phyloP scores from a whole-genome alignment of 140 eudicot genomes.

The Senecio squalidus region DNA sequence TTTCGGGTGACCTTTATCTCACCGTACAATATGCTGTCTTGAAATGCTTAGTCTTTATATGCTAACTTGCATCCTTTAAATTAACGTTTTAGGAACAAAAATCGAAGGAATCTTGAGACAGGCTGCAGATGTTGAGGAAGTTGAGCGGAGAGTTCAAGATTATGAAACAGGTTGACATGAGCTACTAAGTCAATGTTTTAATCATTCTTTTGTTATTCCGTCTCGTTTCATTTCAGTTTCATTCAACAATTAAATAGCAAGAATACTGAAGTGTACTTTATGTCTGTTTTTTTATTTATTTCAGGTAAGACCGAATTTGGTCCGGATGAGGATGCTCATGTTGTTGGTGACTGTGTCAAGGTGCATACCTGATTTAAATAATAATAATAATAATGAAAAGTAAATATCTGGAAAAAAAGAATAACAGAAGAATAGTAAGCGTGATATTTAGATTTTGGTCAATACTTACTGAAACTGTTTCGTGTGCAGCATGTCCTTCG shows the following conservation, averaged over 20 bases:
- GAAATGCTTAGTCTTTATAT: not conserved
- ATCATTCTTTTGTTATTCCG: not conserved
- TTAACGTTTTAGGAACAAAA: constrained; percentile 49
- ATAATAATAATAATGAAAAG: not conserved
- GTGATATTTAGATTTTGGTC: not conserved
- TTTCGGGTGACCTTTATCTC: not conserved
- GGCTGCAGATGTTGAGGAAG: constrained; percentile 96
- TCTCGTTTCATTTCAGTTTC: not conserved
- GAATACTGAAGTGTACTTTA: constrained; percentile 18
- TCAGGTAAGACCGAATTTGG: constrained; percentile 79
- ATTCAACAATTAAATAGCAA: not conserved
- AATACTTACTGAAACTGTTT: constrained; percentile 10
- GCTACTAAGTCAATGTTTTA: not conserved
- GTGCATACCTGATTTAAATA: constrained; percentile 34
- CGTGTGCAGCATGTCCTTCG: constrained; percentile 85
- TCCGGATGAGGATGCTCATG: constrained; percentile 93
- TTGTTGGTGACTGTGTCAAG: constrained; percentile 96
- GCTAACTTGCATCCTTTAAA: not conserved
- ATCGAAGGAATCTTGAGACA: constrained; percentile 95
- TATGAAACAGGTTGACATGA: constrained; percentile 73
- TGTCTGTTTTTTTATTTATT: constrained; percentile 17
- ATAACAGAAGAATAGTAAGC: not conserved
- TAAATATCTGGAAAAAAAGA: not conserved
- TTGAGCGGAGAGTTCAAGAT: constrained; percentile 86
- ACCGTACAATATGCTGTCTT: not conserved